Evolutionary conservation across 148 eudicot genomes (phyloP), one percentile per base, ranked within the genome.

Genomic region (Arctostaphylos glauca): DNA sequence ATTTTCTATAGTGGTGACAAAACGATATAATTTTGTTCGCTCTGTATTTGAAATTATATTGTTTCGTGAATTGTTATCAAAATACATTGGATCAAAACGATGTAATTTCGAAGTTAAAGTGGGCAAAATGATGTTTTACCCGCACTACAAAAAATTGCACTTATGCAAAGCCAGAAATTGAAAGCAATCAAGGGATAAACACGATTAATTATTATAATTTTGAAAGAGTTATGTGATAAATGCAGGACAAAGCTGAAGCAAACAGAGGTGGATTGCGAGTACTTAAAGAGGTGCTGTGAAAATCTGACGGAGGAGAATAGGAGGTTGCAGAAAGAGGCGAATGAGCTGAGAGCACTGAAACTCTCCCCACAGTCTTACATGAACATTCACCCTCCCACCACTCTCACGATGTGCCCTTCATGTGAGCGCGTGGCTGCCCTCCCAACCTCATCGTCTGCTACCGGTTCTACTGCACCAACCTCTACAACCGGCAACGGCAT

Each of bases 361-460:
- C 88, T 81, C 78, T 86, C 91, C 66, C 83, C 90, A 16, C 88
- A 87, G 43, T 85, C 83, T n/a, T 86, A 84, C 87, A 85, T 79
- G 81, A 78, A 84, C 56, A 84, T 84, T 86, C 83, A 81, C 78
- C 91, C 91, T 77, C 89, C 92, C 31, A 89, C 91, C 79, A 89
- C 90, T 80, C 91, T 91, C 74, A 88, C 85, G 21, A 87, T 89
- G 91, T 94, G 97, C 85, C 90, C 95, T 56, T 89, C 90, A 6
- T 94, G 97, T 76, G 88, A 92, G 83, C 90, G 68, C 10, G 90
- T 87, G 50, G 70, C 86, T 7, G 72, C 66, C 18, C 82, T 90
- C n/a, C 50, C 91, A 2, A 74, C 79, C 6, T 44, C 84, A 8
- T 86, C 91, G 18, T 77, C 88, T 25, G 76, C 89, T 4, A 47